Conservation (phyloP, 495 filamentous ascomycete genomes). For the Sordaria brevicollis region DNA sequence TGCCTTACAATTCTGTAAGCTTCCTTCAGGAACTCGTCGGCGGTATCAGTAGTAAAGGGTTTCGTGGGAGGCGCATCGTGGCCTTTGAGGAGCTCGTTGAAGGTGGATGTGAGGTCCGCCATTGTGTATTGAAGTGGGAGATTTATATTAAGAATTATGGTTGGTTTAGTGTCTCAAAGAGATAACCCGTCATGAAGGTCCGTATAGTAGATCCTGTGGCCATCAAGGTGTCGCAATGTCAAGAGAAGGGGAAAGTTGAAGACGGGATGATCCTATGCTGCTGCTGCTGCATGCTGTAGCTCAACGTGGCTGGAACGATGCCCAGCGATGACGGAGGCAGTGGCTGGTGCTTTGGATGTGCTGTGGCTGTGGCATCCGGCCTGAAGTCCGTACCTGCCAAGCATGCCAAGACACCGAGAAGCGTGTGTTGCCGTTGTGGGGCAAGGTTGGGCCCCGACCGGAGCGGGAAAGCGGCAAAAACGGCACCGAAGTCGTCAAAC, state of each 20-base stretch:
- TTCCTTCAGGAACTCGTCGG: constrained; percentile 91
- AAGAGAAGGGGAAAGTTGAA: background rate
- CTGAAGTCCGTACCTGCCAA: background rate
- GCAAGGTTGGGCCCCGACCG: background rate
- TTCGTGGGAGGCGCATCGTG: constrained; percentile 37
- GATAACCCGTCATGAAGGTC: background rate
- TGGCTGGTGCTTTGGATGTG: background rate
- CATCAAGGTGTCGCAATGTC: background rate
- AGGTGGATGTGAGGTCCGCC: constrained; percentile 61
- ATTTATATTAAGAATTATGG: background rate
- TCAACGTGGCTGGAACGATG: background rate
- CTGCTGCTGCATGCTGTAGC: background rate
- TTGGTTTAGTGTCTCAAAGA: background rate
- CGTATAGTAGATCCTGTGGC: background rate
- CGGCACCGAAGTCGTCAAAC: background rate
- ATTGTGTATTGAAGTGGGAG: constrained; percentile 23
- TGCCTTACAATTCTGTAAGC: constrained; percentile 78
- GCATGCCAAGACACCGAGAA: background rate
- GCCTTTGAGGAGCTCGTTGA: constrained; percentile 56
- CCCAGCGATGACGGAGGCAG: background rate
- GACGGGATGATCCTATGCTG: background rate
- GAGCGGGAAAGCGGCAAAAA: background rate
- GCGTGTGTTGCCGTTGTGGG: background rate
- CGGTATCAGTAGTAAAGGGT: constrained; percentile 35
- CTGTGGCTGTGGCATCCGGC: background rate